Conservation (phyloP, 1,139 yeast genomes). For the Zhuliangozyma parablackwelliae region DNA sequence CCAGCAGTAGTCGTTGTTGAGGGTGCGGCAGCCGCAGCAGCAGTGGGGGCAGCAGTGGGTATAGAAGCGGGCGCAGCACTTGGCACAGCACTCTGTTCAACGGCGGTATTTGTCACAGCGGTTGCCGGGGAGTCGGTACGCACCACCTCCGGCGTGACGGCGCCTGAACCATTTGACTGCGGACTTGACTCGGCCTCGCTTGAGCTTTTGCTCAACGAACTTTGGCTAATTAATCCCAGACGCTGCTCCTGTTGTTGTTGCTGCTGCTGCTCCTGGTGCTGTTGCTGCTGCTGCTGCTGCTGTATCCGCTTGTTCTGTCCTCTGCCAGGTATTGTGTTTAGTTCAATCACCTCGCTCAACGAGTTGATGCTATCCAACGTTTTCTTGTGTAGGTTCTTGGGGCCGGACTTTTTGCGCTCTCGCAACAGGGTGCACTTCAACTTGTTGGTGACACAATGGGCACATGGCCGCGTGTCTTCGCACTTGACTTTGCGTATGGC, state of each 20-base stretch:
- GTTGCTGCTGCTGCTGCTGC: conserved; percentile 8
- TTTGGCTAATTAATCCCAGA: no score
- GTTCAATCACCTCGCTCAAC: conserved; percentile 15
- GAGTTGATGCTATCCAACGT: conserved; percentile 33
- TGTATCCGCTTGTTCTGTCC: neutral
- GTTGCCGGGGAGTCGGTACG: no score
- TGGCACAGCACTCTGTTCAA: no score
- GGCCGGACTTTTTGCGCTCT: conserved; percentile 40
- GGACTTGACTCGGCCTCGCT: no score
- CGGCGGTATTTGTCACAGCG: no score
- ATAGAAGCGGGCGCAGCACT: no score
- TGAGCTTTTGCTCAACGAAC: no score
- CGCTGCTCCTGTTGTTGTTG: neutral
- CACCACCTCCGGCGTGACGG: neutral
- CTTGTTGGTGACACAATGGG: conserved; percentile 33
- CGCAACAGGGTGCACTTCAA: conserved; percentile 36
- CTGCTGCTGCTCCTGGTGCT: conserved; percentile 4
- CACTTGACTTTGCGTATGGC: conserved; percentile 41
- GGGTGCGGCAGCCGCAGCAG: no score
- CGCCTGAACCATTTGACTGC: neutral
- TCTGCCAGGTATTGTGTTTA: conserved; percentile 1
- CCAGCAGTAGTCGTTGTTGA: no score
- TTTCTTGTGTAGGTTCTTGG: conserved; percentile 36
- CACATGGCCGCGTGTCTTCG: conserved; percentile 36
- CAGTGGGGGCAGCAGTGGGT: no score